Conservation (phyloP, 2,329 filamentous ascomycete genomes). For the Cercospora sojina region DNA sequence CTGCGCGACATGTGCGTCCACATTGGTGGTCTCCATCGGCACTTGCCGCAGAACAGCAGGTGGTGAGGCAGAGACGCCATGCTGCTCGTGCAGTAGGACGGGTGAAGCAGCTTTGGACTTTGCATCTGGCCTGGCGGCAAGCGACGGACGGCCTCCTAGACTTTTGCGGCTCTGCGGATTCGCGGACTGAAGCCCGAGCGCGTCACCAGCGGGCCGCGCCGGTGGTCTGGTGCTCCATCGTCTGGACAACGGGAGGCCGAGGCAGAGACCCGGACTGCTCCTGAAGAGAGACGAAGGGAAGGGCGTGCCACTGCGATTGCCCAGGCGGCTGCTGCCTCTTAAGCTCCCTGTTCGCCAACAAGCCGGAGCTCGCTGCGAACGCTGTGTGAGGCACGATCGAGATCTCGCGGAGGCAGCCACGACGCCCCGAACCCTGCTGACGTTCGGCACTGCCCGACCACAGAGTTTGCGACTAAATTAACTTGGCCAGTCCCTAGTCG, state of each 20-base stretch:
- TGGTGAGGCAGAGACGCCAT: background rate
- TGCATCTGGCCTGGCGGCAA: background rate
- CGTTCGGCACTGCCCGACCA: background rate
- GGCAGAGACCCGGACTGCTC: background rate
- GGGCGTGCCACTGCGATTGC: background rate
- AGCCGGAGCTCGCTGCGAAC: background rate
- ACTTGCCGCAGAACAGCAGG: background rate
- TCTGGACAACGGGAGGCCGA: background rate
- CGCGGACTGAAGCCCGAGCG: background rate
- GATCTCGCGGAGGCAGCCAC: background rate
- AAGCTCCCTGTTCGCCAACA: background rate
- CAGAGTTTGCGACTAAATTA: conserved; percentile 1
- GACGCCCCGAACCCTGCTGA: background rate
- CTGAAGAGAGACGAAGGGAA: background rate
- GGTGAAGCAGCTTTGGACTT: conserved; percentile 3
- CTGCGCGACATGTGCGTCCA: background rate
- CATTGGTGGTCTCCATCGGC: background rate
- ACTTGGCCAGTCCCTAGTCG: background rate
- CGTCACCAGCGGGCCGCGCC: background rate
- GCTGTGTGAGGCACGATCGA: background rate
- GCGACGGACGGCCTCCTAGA: background rate
- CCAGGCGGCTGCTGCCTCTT: background rate
- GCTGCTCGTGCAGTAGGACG: background rate
- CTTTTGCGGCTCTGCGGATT: background rate
- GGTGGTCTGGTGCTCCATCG: too few relatives aligned